Percentiles rank a stretch among this genome's conserved stretches.
Conservation (phyloP, 176 grass and related monocot species). For the Pharus latifolius region DNA sequence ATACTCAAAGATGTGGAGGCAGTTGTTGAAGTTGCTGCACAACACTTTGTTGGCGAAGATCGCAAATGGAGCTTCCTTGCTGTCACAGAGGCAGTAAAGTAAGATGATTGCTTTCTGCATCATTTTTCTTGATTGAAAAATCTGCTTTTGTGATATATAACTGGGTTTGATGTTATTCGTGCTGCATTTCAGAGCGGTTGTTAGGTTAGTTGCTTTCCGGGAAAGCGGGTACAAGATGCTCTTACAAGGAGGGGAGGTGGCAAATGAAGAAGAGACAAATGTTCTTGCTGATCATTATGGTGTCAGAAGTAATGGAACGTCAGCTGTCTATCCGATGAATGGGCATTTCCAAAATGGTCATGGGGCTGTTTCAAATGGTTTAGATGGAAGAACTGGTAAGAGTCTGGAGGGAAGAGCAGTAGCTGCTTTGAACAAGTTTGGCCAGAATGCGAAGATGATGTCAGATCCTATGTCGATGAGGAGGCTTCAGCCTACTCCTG, state of each 20-base stretch:
- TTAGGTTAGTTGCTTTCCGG: slow-evolving; percentile 78
- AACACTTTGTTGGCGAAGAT: slow-evolving; percentile 75
- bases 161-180: not conserved
- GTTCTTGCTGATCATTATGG: slow-evolving; percentile 27
- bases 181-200: slow-evolving; percentile 44
- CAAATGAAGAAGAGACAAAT: slow-evolving; percentile 43
- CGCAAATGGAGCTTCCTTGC: slow-evolving; percentile 86
- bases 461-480: slow-evolving; percentile 40
- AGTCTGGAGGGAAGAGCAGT: slow-evolving; percentile 85
- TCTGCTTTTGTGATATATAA: not conserved
- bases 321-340: slow-evolving; percentile 20
- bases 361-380: slow-evolving; percentile 12
- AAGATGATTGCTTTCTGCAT: slow-evolving; percentile 18
- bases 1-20: slow-evolving; percentile 85
- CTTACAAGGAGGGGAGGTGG: slow-evolving; percentile 82
- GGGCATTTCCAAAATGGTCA: slow-evolving; percentile 37
- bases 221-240: slow-evolving; percentile 93
- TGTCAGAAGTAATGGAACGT: slow-evolving; percentile 23
- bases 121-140: slow-evolving; percentile 7
- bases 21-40: slow-evolving; percentile 82
- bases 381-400: slow-evolving; percentile 40
- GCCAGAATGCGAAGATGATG: slow-evolving; percentile 67
- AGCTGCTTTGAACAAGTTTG: slow-evolving; percentile 81
- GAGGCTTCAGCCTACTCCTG: slow-evolving; percentile 22
- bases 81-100: slow-evolving; percentile 82